A percentile compares a stretch with the other conserved stretches of the same genome.
phyloP scores from a whole-genome alignment of 139 green algal species.

The Protoeuglena noctilucae region DNA sequence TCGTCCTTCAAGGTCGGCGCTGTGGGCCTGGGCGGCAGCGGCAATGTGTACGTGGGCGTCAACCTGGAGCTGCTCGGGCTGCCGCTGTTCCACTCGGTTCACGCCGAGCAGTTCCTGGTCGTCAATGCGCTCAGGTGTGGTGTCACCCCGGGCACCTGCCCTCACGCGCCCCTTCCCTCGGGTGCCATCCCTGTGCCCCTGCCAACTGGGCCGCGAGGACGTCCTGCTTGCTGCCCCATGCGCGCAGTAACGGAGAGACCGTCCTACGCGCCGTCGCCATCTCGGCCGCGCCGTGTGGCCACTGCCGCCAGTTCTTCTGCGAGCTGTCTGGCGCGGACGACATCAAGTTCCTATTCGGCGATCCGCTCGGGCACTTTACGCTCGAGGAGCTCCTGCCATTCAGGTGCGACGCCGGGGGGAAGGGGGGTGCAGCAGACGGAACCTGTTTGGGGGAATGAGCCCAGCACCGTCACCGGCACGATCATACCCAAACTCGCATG shows the following conservation, averaged over 20 bases:
- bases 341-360: constrained; percentile 41
- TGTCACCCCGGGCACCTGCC: constrained; percentile 15
- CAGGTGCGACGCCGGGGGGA: too few relatives aligned
- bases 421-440: too few relatives aligned
- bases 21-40: constrained; percentile 44
- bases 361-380: constrained; percentile 12
- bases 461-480: too few relatives aligned
- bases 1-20: constrained; percentile 58
- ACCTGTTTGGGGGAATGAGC: too few relatives aligned
- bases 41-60: constrained; percentile 60
- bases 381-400: constrained; percentile 54
- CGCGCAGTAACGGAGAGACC: too few relatives aligned
- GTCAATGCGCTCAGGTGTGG: constrained; percentile 40
- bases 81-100: constrained; percentile 61
- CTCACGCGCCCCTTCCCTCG: background rate
- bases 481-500: too few relatives aligned
- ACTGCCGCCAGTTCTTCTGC: constrained; percentile 68
- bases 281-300: constrained; percentile 59
- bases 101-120: constrained; percentile 76
- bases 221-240: background rate
- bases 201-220: background rate
- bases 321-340: constrained; percentile 52
- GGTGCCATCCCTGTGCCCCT: background rate
- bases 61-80: constrained; percentile 67
- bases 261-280: constrained; percentile 39